Percentiles rank a stretch among this genome's conserved stretches.
Conservation (phyloP, 257 asterid genomes). For the Linderniella brevidens region DNA sequence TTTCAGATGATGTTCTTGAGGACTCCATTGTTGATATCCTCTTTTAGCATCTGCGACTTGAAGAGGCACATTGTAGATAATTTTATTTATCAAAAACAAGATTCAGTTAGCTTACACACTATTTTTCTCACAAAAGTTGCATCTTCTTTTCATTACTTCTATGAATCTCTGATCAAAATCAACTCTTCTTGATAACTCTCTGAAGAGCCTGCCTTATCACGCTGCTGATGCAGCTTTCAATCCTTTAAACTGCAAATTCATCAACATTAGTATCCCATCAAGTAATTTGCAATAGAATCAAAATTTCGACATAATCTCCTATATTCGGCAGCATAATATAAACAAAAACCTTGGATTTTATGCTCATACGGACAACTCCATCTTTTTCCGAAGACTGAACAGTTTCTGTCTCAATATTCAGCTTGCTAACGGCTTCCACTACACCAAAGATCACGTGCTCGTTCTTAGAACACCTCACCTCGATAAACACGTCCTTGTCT, state of each 20-base stretch:
- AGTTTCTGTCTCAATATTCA: conserved; percentile 34
- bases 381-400: conserved; percentile 53
- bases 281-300: too few species aligned
- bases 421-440: conserved; percentile 34
- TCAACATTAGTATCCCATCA: too few species aligned
- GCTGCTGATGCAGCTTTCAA: conserved; percentile 36
- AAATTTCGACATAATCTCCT: too few species aligned
- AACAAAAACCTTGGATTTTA: conserved; percentile 58
- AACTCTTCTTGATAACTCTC: conserved; percentile 24
- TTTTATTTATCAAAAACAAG: neutral
- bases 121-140: too few species aligned
- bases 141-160: too few species aligned
- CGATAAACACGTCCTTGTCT: conserved; percentile 42
- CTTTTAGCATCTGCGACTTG: conserved; percentile 20
- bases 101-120: too few species aligned
- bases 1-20: conserved; percentile 47
- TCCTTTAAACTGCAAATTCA: conserved; percentile 32
- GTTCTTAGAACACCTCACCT: conserved; percentile 42
- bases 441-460: conserved; percentile 37
- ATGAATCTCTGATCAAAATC: too few species aligned
- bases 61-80: conserved; percentile 7
- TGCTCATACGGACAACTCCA: conserved; percentile 38
- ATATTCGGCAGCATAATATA: too few species aligned
- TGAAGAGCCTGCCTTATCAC: conserved; percentile 53
- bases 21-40: conserved; percentile 32